These are phyloP conservation scores for Mediolabrus comicus DNA, from an alignment of 108 stramenopile genomes.

Conservation along the genomic window DNA sequence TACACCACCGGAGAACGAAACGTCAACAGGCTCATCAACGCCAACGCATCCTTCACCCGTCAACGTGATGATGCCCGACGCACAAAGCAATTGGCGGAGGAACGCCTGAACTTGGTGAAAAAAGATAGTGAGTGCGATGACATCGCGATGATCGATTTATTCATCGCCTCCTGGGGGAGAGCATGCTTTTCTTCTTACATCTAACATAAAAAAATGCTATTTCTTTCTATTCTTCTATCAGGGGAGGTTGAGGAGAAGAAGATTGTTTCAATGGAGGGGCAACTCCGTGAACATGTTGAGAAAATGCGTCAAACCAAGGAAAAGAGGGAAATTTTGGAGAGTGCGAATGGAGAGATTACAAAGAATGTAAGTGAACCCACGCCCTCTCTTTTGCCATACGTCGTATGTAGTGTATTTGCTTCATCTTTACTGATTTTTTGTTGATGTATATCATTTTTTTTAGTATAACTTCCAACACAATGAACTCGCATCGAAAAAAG, in stretches of 20 bases:
- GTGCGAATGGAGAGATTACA: slow-evolving; percentile 6
- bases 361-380: not conserved
- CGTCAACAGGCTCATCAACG: slow-evolving; percentile 32
- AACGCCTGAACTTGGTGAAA: slow-evolving; percentile 29
- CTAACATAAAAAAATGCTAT: too few species aligned
- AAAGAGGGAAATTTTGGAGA: slow-evolving; percentile 3
- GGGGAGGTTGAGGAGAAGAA: slow-evolving; percentile 14
- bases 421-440: not conserved
- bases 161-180: not conserved
- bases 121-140: slow-evolving; percentile 19
- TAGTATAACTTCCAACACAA: slow-evolving; percentile 50
- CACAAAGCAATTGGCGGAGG: slow-evolving; percentile 31
- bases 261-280: slow-evolving; percentile 6
- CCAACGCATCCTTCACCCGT: slow-evolving; percentile 33
- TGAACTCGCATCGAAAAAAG: slow-evolving; percentile 34
- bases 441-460: not conserved
- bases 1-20: slow-evolving; percentile 1
- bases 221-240: not conserved
- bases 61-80: slow-evolving; percentile 38
- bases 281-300: slow-evolving; percentile 3
- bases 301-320: slow-evolving; percentile 5
- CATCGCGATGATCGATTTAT: not conserved
- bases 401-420: not conserved
- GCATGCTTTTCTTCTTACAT: not conserved
- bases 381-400: not conserved